These are phyloP conservation scores for Roridomyces roridus DNA, from an alignment of 768 basidiomycete genomes.

Conservation along the genomic window DNA sequence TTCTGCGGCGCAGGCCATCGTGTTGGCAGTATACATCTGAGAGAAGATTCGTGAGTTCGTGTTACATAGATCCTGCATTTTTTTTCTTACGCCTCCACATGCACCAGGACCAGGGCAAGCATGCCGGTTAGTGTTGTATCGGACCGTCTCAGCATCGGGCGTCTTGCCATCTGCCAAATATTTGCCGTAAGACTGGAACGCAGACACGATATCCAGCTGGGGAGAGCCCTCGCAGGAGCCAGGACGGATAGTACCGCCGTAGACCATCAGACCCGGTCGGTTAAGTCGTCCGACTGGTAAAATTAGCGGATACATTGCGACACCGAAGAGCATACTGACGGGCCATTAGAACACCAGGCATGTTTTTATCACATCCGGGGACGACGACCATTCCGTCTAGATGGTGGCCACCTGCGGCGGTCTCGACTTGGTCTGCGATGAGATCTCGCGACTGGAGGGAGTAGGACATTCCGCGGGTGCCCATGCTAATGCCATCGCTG, in stretches of 20 bases:
- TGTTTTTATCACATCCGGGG: slow-evolving; percentile 99
- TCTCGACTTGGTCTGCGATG: slow-evolving; percentile 97
- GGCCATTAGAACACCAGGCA: slow-evolving; percentile 99
- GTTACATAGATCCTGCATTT: background rate
- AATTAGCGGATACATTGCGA: slow-evolving; percentile 5
- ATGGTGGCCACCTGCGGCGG: slow-evolving; percentile 96
- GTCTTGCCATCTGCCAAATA: slow-evolving; percentile 92
- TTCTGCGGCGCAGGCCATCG: slow-evolving; percentile 96
- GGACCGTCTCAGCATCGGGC: slow-evolving; percentile 76
- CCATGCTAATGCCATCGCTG: slow-evolving; percentile 99
- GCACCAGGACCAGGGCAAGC: slow-evolving; percentile 98
- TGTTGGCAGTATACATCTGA: slow-evolving; percentile 98
- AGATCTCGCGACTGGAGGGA: slow-evolving; percentile 98
- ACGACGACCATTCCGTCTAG: slow-evolving; percentile 97
- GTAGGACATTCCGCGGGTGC: slow-evolving; percentile 90
- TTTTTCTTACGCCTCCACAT: slow-evolving; percentile 86
- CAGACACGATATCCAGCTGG: slow-evolving; percentile 93
- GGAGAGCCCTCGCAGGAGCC: slow-evolving; percentile 91
- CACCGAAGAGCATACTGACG: slow-evolving; percentile 60
- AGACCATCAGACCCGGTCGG: slow-evolving; percentile 96
- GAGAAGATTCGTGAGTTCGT: background rate
- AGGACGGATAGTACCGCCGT: slow-evolving; percentile 93
- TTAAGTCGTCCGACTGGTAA: slow-evolving; percentile 87
- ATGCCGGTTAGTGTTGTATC: slow-evolving; percentile 88
- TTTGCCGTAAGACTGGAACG: slow-evolving; percentile 97